These are phyloP conservation scores for Fusarium globosum DNA, from an alignment of 2,329 filamentous ascomycete genomes.

Conservation along the genomic window DNA sequence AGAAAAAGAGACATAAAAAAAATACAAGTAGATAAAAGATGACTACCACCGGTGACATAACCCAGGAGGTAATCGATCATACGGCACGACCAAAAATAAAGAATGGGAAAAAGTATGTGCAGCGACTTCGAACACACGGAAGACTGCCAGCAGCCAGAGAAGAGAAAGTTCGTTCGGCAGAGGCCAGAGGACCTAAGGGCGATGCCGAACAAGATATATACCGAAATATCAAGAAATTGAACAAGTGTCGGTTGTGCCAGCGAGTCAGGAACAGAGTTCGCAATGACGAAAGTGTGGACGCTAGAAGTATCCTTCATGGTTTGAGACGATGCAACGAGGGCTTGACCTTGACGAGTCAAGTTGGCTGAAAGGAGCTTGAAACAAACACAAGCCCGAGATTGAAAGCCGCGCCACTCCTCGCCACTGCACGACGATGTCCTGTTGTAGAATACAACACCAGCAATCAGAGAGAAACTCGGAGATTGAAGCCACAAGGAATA, in stretches of 20 bases:
- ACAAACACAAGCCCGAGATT: background rate
- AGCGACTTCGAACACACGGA: constrained; percentile 1
- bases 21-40: background rate
- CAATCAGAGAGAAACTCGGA: constrained; percentile 15
- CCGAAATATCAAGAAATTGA: background rate
- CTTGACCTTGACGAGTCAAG: constrained; percentile 15
- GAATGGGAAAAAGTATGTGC: background rate
- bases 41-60: background rate
- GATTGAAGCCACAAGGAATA: constrained; percentile 24
- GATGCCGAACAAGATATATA: background rate
- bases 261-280: constrained; percentile 17
- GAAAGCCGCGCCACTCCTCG: background rate
- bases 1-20: background rate
- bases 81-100: constrained; percentile 1
- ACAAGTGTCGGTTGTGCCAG: background rate
- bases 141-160: constrained; percentile 34
- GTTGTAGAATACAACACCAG: constrained; percentile 3
- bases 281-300: background rate
- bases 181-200: background rate
- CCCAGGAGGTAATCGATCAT: background rate
- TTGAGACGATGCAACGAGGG: constrained; percentile 12
- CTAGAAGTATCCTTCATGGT: background rate
- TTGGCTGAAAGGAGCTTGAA: background rate
- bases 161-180: background rate
- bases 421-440: background rate